A percentile compares a stretch with the other conserved stretches of the same genome.
Conservation (phyloP, 176 grass and related monocot genomes). For the Lolium perenne region DNA sequence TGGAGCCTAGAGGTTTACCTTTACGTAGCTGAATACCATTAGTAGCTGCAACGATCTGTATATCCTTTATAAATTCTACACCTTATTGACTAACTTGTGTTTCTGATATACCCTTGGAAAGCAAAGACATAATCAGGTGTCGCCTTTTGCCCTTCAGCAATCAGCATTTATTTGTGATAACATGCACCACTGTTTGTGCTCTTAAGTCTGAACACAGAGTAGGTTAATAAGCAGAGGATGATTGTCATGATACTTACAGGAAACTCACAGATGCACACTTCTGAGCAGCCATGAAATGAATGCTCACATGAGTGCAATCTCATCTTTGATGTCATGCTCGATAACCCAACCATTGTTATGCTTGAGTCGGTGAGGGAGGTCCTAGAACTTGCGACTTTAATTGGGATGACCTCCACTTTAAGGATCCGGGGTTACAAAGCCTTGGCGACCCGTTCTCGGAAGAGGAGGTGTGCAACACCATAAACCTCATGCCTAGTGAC, state of each 20-base stretch:
- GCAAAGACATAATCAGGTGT: conserved; percentile 17
- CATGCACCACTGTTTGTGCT: neutral
- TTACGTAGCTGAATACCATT: neutral
- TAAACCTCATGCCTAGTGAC: too few relatives aligned
- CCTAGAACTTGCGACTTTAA: too few relatives aligned
- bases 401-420: too few relatives aligned
- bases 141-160: neutral
- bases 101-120: neutral
- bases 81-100: neutral
- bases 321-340: too few relatives aligned
- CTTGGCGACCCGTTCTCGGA: too few relatives aligned
- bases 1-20: neutral
- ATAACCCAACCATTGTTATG: too few relatives aligned
- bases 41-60: neutral
- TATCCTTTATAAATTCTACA: neutral
- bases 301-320: neutral
- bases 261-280: neutral
- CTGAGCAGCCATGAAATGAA: neutral
- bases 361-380: too few relatives aligned
- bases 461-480: too few relatives aligned
- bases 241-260: conserved; percentile 7
- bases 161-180: conserved; percentile 25
- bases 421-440: too few relatives aligned
- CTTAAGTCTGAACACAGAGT: neutral
- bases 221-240: neutral